These are phyloP conservation scores for Tolypocladium guangdongense DNA, from an alignment of 2,329 filamentous ascomycete species.

Conservation along the genomic window DNA sequence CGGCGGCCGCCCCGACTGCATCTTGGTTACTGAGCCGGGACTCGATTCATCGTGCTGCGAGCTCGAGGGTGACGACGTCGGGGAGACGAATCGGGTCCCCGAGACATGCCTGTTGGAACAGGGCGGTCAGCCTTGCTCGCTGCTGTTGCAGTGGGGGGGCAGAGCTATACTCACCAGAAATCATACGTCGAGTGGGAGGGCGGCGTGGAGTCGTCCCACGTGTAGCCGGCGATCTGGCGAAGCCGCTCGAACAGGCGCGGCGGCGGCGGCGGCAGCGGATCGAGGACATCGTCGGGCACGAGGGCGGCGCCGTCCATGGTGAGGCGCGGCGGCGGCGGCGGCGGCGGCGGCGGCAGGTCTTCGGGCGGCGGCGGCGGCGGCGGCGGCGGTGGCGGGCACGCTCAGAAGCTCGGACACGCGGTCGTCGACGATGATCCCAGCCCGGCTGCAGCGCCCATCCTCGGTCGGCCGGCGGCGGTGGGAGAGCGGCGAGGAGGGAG, in stretches of 20 bases:
- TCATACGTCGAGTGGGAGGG: conserved; percentile 66
- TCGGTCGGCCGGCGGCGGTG: conserved; percentile 12
- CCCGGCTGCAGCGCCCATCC: conserved; percentile 20
- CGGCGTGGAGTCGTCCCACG: conserved; percentile 56
- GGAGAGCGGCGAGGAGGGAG: not conserved
- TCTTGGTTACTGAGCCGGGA: conserved; percentile 30
- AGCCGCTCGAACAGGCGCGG: conserved; percentile 61
- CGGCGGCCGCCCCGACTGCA: conserved; percentile 31
- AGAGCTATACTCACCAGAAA: conserved; percentile 53
- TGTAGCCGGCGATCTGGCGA: conserved; percentile 61
- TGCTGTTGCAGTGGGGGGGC: not conserved
- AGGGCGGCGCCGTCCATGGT: conserved; percentile 41
- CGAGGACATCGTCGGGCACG: conserved; percentile 42
- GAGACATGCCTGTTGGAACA: conserved; percentile 47
- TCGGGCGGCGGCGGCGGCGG: not conserved
- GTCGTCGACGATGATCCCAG: conserved; percentile 13
- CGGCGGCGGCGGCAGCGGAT: conserved; percentile 55
- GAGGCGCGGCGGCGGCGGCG: conserved; percentile 4
- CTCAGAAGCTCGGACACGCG: conserved; percentile 15
- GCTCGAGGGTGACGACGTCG: conserved; percentile 35
- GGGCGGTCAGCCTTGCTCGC: not conserved
- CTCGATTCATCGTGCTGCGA: conserved; percentile 33
- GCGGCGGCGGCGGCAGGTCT: not conserved
- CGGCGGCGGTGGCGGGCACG: not conserved
- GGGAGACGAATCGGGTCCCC: conserved; percentile 48